phyloP scores from a whole-genome alignment of 495 filamentous ascomycete species.

The Trichoderma asperelloides region DNA sequence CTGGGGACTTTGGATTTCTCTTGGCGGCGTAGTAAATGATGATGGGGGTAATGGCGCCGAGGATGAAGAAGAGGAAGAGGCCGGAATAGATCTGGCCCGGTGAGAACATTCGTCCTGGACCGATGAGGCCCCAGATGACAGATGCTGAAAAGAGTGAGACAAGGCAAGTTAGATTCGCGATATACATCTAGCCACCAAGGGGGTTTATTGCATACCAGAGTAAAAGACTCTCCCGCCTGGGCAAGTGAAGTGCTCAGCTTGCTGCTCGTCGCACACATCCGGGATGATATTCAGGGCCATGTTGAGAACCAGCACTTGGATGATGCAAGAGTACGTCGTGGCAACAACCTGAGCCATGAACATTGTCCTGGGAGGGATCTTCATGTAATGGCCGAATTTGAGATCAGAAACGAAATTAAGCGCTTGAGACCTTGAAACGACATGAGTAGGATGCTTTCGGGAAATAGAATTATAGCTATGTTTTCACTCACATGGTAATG shows the following conservation, averaged over 20 bases:
- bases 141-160: slow-evolving; percentile 36
- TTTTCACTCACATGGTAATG: slow-evolving; percentile 46
- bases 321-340: slow-evolving; percentile 55
- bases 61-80: slow-evolving; percentile 54
- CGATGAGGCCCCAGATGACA: slow-evolving; percentile 62
- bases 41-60: slow-evolving; percentile 49
- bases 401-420: slow-evolving; percentile 46
- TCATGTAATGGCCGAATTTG: slow-evolving; percentile 63
- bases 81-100: slow-evolving; percentile 57
- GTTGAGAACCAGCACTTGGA: slow-evolving; percentile 57
- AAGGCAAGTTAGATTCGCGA: slow-evolving; percentile 1
- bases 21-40: slow-evolving; percentile 47
- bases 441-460: slow-evolving; percentile 3
- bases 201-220: slow-evolving; percentile 30
- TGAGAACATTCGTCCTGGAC: slow-evolving; percentile 59
- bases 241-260: slow-evolving; percentile 57
- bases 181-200: background rate
- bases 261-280: slow-evolving; percentile 50
- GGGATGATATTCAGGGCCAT: slow-evolving; percentile 55
- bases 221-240: slow-evolving; percentile 62
- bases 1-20: slow-evolving; percentile 40
- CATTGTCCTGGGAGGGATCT: slow-evolving; percentile 57
- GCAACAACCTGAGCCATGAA: slow-evolving; percentile 62
- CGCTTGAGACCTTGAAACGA: slow-evolving; percentile 33
- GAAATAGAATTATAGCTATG: slow-evolving; percentile 1